Evolutionary conservation across 2,329 filamentous ascomycete species (phyloP).

Genomic region (Cladophialophora psammophila): DNA sequence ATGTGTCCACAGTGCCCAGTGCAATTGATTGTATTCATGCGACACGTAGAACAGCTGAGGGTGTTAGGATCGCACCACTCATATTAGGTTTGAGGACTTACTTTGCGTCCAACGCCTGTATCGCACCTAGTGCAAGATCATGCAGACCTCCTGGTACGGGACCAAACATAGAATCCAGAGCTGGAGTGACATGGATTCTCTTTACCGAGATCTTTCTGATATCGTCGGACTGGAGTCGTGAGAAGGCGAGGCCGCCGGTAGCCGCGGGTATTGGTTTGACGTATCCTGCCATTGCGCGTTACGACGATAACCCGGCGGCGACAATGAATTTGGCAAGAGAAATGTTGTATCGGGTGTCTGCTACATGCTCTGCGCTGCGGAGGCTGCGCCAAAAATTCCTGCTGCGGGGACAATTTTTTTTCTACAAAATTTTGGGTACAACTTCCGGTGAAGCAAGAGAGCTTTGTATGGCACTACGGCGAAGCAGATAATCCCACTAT

Average conservation of each 20-base stretch:
- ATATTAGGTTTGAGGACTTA: constrained; percentile 6
- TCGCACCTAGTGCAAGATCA: constrained; percentile 88
- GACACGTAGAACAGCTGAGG: constrained; percentile 86
- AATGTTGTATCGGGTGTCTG: background rate
- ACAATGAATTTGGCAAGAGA: background rate
- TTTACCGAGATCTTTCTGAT: constrained; percentile 91
- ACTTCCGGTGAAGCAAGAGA: too few relatives aligned
- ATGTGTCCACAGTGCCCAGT: constrained; percentile 96
- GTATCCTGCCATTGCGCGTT: constrained; percentile 52
- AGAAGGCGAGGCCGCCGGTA: constrained; percentile 88
- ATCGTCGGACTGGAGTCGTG: constrained; percentile 80
- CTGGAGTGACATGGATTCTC: constrained; percentile 88
- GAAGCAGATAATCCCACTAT: background rate
- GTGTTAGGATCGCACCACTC: constrained; percentile 23
- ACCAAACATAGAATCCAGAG: constrained; percentile 91
- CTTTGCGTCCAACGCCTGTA: constrained; percentile 58
- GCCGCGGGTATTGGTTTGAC: constrained; percentile 81
- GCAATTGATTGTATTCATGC: constrained; percentile 79
- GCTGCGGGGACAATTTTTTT: constrained; percentile 23
- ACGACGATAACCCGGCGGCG: constrained; percentile 27
- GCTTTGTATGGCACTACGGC: background rate
- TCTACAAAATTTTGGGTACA: constrained; percentile 11
- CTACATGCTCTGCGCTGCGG: background rate
- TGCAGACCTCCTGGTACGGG: constrained; percentile 91
- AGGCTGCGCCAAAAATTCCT: background rate